Conservation (phyloP, 1,284 basidiomycete species). For the Rhodotorula mucilaginosa region DNA sequence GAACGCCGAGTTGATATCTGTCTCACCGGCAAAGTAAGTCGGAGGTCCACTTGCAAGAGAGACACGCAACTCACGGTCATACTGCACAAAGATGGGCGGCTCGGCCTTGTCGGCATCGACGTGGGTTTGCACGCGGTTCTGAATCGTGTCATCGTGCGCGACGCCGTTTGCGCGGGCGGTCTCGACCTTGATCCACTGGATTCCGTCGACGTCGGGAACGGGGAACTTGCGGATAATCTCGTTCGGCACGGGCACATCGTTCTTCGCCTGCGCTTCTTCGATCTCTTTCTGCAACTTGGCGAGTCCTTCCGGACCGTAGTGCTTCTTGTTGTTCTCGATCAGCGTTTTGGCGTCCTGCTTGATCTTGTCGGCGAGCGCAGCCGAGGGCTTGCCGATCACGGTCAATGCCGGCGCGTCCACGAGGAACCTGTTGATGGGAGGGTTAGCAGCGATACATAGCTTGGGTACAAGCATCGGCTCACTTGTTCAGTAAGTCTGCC, state of each 20-base stretch:
- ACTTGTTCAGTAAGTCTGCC: conserved; percentile 76
- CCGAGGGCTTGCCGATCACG: conserved; percentile 83
- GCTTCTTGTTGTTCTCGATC: conserved; percentile 65
- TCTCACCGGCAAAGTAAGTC: conserved; percentile 63
- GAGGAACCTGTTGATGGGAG: conserved; percentile 62
- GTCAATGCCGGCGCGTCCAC: conserved; percentile 68
- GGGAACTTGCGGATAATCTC: conserved; percentile 78
- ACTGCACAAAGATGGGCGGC: conserved; percentile 88
- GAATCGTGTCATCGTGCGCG: conserved; percentile 44
- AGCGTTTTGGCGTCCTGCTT: conserved; percentile 79
- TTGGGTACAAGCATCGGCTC: conserved; percentile 42
- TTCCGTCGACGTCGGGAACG: conserved; percentile 80
- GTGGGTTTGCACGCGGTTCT: conserved; percentile 58
- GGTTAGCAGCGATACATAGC: background rate
- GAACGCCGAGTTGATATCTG: conserved; percentile 74
- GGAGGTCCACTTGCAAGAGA: background rate
- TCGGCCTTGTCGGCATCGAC: conserved; percentile 66
- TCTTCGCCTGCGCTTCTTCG: conserved; percentile 79
- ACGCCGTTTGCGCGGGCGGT: conserved; percentile 53
- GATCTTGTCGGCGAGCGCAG: conserved; percentile 74
- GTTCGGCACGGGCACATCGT: conserved; percentile 75
- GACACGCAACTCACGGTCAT: conserved; percentile 53
- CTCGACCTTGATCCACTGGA: conserved; percentile 92
- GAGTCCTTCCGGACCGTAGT: conserved; percentile 77
- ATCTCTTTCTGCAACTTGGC: conserved; percentile 67